phyloP scores from a whole-genome alignment of 805 yeast species.

The Tetrapisispora arboricola region DNA sequence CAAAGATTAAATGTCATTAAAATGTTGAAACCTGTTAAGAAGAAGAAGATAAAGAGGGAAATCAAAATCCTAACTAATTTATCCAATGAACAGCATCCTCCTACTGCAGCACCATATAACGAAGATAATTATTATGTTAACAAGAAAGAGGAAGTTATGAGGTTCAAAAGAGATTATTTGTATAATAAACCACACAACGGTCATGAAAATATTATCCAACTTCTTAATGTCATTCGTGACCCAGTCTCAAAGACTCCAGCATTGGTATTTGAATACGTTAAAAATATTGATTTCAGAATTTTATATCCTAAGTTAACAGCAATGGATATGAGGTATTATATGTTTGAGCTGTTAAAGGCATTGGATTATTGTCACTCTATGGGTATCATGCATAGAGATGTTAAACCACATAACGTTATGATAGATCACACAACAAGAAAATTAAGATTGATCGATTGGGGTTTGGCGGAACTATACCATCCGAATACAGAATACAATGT shows the following conservation, averaged over 20 bases:
- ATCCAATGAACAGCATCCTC: constrained; percentile 32
- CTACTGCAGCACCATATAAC: constrained; percentile 18
- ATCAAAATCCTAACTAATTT: constrained; percentile 78
- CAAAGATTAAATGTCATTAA: constrained; percentile 69
- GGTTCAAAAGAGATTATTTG: constrained; percentile 19
- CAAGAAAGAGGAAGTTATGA: constrained; percentile 18
- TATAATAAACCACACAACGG: constrained; percentile 28
- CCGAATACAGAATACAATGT: constrained; percentile 84
- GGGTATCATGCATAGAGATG: constrained; percentile 95
- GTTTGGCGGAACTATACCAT: constrained; percentile 89
- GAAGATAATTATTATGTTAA: constrained; percentile 22
- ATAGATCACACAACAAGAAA: constrained; percentile 68
- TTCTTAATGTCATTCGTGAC: constrained; percentile 76
- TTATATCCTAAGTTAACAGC: constrained; percentile 72
- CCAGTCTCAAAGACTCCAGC: constrained; percentile 77
- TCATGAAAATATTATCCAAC: constrained; percentile 59
- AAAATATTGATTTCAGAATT: constrained; percentile 72
- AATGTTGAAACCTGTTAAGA: constrained; percentile 84
- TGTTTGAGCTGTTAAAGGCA: constrained; percentile 71
- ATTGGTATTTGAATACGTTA: constrained; percentile 71
- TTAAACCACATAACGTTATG: constrained; percentile 93
- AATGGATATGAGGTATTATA: constrained; percentile 70
- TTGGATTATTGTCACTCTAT: constrained; percentile 83
- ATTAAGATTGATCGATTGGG: constrained; percentile 88
- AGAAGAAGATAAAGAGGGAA: constrained; percentile 85